Conservation (phyloP, 176 grass and related monocot species). For the Carex myosuroides region DNA sequence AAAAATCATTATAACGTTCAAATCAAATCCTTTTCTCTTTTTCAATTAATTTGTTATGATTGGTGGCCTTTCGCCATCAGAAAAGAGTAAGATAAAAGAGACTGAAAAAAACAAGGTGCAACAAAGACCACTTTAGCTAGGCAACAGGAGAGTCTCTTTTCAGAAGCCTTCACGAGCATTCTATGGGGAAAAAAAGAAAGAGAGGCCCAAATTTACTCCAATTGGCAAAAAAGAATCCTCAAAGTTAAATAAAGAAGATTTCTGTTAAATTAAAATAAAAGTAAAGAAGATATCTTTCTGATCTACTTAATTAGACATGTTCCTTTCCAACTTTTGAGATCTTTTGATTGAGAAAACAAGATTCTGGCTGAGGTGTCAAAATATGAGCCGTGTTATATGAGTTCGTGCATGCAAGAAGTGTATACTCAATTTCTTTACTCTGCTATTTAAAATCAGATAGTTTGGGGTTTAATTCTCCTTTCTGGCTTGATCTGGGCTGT, state of each 20-base stretch:
- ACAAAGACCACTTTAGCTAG: slow-evolving; percentile 2
- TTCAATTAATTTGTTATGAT: not conserved
- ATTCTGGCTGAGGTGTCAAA: not conserved
- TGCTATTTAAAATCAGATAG: not conserved
- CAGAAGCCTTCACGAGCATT: slow-evolving; percentile 12
- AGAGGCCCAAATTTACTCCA: not conserved
- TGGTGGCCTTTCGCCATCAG: slow-evolving; percentile 8
- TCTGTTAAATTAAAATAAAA: not conserved
- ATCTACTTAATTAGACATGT: not conserved
- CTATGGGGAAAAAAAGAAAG: slow-evolving; percentile 18
- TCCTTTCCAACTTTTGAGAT: slow-evolving; percentile 3
- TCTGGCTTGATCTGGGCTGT: not conserved
- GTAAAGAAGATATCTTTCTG: not conserved
- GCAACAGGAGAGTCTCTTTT: slow-evolving; percentile 5
- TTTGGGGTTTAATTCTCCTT: not conserved
- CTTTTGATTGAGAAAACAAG: not conserved
- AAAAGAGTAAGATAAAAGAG: slow-evolving; percentile 11
- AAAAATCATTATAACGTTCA: not conserved
- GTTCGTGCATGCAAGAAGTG: not conserved
- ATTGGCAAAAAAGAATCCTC: slow-evolving; percentile 8
- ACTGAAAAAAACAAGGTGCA: not conserved
- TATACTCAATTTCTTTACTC: not conserved
- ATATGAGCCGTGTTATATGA: too few species aligned
- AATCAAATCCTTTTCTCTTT: not conserved
- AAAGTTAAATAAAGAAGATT: not conserved